These are phyloP conservation scores for Trichoderma breve DNA, from an alignment of 2,329 filamentous ascomycete species.

Conservation along the genomic window DNA sequence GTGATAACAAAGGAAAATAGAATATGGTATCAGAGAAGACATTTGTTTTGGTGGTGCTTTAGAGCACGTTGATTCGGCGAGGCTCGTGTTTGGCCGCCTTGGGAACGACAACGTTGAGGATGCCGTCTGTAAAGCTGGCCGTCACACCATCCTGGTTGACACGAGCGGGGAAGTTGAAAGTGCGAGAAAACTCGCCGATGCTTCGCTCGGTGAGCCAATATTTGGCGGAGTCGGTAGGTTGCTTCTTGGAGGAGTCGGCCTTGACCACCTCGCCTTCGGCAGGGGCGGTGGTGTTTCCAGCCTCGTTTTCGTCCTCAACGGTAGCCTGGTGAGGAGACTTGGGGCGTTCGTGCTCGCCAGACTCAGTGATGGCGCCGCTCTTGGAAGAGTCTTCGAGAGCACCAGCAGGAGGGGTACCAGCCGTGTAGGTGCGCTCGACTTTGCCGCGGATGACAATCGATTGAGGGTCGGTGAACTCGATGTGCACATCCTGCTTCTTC, in stretches of 20 bases:
- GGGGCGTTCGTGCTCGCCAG: slow-evolving; percentile 29
- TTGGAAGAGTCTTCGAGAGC: slow-evolving; percentile 40
- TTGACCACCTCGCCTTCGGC: slow-evolving; percentile 28
- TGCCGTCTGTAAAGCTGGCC: slow-evolving; percentile 63
- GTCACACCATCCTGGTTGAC: slow-evolving; percentile 61
- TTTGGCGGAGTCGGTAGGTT: slow-evolving; percentile 42
- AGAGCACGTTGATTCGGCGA: slow-evolving; percentile 55
- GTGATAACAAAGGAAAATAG: background rate
- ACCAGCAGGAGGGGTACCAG: slow-evolving; percentile 46
- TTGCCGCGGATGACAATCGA: slow-evolving; percentile 67
- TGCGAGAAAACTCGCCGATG: slow-evolving; percentile 65
- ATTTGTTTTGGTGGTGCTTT: slow-evolving; percentile 25
- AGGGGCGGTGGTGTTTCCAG: slow-evolving; percentile 25
- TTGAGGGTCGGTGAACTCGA: slow-evolving; percentile 72
- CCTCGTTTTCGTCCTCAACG: slow-evolving; percentile 60
- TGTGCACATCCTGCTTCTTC: slow-evolving; percentile 66
- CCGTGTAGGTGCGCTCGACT: slow-evolving; percentile 56
- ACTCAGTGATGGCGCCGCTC: slow-evolving; percentile 39
- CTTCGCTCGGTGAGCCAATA: slow-evolving; percentile 71
- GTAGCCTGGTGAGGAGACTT: slow-evolving; percentile 54
- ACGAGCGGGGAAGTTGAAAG: slow-evolving; percentile 64
- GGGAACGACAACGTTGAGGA: slow-evolving; percentile 62
- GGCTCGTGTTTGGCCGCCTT: slow-evolving; percentile 62
- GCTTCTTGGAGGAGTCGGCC: slow-evolving; percentile 26
- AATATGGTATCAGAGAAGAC: too few relatives aligned